Evolutionary conservation across 208 protist species (phyloP).

Genomic region (Phytomonas serpens): DNA sequence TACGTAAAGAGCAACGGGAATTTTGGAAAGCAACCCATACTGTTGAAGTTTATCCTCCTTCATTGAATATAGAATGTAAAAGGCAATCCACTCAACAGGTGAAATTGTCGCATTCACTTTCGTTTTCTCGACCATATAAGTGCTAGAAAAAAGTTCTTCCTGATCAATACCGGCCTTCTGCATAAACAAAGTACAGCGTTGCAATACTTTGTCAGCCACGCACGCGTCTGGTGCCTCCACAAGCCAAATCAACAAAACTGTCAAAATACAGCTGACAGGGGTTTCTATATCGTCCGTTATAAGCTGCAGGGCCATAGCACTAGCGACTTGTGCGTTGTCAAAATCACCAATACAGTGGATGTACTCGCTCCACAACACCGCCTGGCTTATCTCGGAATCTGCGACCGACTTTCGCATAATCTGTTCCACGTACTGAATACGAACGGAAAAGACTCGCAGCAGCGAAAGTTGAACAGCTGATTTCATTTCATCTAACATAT

Average conservation of each 20-base stretch:
- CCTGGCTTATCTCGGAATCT: slow-evolving; percentile 22
- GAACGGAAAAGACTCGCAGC: slow-evolving; percentile 32
- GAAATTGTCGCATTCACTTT: slow-evolving; percentile 4
- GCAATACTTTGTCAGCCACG: not conserved
- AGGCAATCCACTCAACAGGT: slow-evolving; percentile 20
- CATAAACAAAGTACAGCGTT: slow-evolving; percentile 8
- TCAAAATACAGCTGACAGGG: slow-evolving; percentile 18
- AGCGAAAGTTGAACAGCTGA: slow-evolving; percentile 46
- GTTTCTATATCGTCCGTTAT: slow-evolving; percentile 2
- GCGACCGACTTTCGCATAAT: slow-evolving; percentile 39
- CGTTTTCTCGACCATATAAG: slow-evolving; percentile 10
- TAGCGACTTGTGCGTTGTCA: slow-evolving; percentile 23
- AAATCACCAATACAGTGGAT: slow-evolving; percentile 21
- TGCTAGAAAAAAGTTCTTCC: slow-evolving; percentile 17
- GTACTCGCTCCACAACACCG: slow-evolving; percentile 40
- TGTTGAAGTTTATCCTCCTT: no score
- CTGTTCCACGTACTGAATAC: slow-evolving; percentile 33
- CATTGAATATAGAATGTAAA: slow-evolving; percentile 9
- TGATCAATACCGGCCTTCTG: slow-evolving; percentile 12
- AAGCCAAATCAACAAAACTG: slow-evolving; percentile 20
- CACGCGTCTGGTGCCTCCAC: slow-evolving; percentile 11
- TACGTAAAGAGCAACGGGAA: not conserved
- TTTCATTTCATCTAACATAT: slow-evolving; percentile 28
- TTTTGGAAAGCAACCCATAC: not conserved
- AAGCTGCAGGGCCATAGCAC: slow-evolving; percentile 18